Percentiles rank a stretch among this genome's conserved stretches.
Conservation (phyloP, 2,329 filamentous ascomycete genomes). For the Ceratocystis papillata region DNA sequence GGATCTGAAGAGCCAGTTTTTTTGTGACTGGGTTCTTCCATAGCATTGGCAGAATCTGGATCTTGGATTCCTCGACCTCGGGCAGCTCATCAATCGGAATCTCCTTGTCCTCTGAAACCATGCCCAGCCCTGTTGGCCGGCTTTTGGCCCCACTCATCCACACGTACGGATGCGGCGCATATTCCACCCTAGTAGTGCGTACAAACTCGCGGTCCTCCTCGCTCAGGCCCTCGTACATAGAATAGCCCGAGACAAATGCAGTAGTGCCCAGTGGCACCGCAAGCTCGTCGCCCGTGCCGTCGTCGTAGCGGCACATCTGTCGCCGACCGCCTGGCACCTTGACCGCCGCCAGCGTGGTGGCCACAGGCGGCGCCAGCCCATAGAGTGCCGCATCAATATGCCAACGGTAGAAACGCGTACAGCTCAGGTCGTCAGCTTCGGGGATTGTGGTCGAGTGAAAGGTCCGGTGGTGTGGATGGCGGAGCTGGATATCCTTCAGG, state of each 20-base stretch:
- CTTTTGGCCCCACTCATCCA: conserved; percentile 66
- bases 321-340: conserved; percentile 54
- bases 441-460: conserved; percentile 60
- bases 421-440: conserved; percentile 39
- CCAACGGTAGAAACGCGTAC: conserved; percentile 60
- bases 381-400: conserved; percentile 73
- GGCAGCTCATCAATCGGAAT: conserved; percentile 50
- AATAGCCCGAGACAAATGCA: conserved; percentile 60
- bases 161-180: conserved; percentile 68
- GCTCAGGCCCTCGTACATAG: conserved; percentile 58
- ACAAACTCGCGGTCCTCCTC: conserved; percentile 57
- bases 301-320: conserved; percentile 62
- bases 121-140: conserved; percentile 57
- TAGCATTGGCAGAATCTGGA: conserved; percentile 63
- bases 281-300: conserved; percentile 55
- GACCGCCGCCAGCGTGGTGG: conserved; percentile 64
- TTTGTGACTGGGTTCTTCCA: conserved; percentile 67
- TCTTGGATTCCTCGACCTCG: conserved; percentile 51
- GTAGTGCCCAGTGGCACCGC: conserved; percentile 64
- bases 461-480: conserved; percentile 66
- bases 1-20: conserved; percentile 58
- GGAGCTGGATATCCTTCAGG: conserved; percentile 53
- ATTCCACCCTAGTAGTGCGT: conserved; percentile 57
- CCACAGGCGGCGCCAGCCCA: conserved; percentile 60
- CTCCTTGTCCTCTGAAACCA: conserved; percentile 56